Evolutionary conservation across 2,329 filamentous ascomycete genomes (phyloP).

Genomic region (Alternaria ventricosa): DNA sequence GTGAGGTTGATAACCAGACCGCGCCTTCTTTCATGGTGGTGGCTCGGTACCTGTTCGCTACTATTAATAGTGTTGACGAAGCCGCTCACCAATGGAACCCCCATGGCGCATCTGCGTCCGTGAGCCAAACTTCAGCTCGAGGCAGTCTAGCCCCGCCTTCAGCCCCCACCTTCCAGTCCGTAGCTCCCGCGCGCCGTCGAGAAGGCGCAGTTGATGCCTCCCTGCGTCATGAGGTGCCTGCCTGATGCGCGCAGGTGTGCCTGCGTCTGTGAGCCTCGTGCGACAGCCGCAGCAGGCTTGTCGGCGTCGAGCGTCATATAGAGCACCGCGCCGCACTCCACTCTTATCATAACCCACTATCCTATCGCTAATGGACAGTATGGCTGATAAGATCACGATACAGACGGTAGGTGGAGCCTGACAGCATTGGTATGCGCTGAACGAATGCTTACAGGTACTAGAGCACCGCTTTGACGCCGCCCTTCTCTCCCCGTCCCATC

Average conservation of each 20-base stretch:
- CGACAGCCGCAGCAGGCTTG: conserved; percentile 1
- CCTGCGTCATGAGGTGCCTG: conserved; percentile 1
- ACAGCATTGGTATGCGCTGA: not conserved
- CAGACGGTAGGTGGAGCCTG: not conserved
- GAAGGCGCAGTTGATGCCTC: conserved; percentile 1
- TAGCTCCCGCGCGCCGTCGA: conserved; percentile 3
- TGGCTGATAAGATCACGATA: conserved; percentile 23
- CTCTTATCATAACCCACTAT: not conserved
- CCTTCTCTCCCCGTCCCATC: conserved; percentile 32
- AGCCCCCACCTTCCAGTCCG: conserved; percentile 4
- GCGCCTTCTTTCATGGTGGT: not conserved
- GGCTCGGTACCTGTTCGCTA: not conserved
- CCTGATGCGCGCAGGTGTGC: not conserved
- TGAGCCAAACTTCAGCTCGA: not conserved
- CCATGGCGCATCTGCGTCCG: not conserved
- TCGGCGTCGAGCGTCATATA: conserved; percentile 4
- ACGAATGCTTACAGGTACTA: not conserved
- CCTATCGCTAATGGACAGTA: conserved; percentile 7
- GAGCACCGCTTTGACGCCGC: conserved; percentile 20
- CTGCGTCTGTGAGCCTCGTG: conserved; percentile 6
- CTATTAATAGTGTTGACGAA: not conserved
- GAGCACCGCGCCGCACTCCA: not conserved
- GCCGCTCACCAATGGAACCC: conserved; percentile 4
- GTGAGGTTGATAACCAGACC: not conserved
- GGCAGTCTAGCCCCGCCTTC: conserved; percentile 2